Evolutionary conservation across 345 rosid species (phyloP).

Genomic region (Camelina sativa): DNA sequence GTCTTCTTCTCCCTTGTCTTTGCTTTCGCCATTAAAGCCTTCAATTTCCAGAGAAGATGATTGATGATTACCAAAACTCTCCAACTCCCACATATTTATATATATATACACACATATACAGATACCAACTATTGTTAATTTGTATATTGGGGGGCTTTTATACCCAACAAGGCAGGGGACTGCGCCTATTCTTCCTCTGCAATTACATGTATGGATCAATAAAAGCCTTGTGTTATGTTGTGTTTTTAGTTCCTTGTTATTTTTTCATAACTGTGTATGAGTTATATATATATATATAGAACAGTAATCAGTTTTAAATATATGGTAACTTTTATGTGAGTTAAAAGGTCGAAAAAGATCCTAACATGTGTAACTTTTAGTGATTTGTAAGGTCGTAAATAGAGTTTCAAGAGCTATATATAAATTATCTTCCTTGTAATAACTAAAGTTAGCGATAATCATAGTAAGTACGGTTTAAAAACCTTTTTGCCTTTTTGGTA

Average conservation of each 20-base stretch:
- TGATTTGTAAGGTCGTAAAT: too few relatives aligned
- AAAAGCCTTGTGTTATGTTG: slow-evolving; percentile 14
- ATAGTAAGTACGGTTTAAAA: too few relatives aligned
- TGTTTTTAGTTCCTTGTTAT: not conserved
- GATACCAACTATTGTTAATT: slow-evolving; percentile 31
- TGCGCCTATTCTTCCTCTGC: not conserved
- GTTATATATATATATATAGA: too few relatives aligned
- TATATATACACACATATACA: slow-evolving; percentile 28
- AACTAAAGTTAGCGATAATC: too few relatives aligned
- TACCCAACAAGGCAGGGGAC: slow-evolving; percentile 6
- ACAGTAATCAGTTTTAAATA: too few relatives aligned
- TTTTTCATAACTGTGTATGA: not conserved
- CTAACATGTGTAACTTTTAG: too few relatives aligned
- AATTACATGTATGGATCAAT: slow-evolving; percentile 34
- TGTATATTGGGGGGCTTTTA: slow-evolving; percentile 36
- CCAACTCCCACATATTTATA: not conserved
- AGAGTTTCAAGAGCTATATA: too few relatives aligned
- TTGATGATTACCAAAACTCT: not conserved
- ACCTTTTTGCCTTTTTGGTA: too few relatives aligned
- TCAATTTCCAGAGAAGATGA: slow-evolving; percentile 94
- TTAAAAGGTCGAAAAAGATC: too few relatives aligned
- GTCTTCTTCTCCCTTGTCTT: slow-evolving; percentile 71
- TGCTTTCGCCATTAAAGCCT: slow-evolving; percentile 81
- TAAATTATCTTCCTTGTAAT: too few relatives aligned
- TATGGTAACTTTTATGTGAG: too few relatives aligned